phyloP scores from a whole-genome alignment of 805 yeast genomes.

The Candida ovalis region DNA sequence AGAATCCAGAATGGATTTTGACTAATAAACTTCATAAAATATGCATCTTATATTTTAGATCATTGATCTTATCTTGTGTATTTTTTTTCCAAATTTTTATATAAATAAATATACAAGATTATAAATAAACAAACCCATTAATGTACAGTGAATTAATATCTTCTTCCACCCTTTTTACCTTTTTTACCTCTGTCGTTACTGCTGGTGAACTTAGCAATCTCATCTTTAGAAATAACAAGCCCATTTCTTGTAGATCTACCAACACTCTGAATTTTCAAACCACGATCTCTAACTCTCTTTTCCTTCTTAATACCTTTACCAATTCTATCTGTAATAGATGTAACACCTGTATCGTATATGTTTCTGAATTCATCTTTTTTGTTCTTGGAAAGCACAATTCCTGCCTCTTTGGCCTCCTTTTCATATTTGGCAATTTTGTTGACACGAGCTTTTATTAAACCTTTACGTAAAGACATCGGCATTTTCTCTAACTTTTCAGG shows the following conservation, averaged over 20 bases:
- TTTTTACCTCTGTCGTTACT: conserved; percentile 14
- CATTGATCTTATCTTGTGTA: background rate
- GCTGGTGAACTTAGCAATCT: conserved; percentile 48
- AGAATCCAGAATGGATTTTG: conserved; percentile 43
- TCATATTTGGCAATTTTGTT: conserved; percentile 55
- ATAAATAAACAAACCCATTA: background rate
- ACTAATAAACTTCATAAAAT: conserved; percentile 6
- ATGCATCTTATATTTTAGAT: background rate
- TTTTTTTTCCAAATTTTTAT: conserved; percentile 1
- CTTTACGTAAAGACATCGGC: conserved; percentile 87
- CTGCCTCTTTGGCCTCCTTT: conserved; percentile 82
- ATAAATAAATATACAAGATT: background rate
- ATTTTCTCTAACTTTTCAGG: conserved; percentile 57
- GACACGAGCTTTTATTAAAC: conserved; percentile 62
- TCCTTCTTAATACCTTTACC: conserved; percentile 43
- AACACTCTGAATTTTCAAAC: conserved; percentile 69
- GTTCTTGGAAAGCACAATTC: conserved; percentile 75
- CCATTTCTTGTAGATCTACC: conserved; percentile 83
- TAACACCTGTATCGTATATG: conserved; percentile 50
- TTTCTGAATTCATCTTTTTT: conserved; percentile 64
- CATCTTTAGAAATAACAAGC: conserved; percentile 61
- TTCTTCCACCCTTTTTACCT: conserved; percentile 11
- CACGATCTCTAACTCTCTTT: conserved; percentile 58
- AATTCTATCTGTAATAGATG: conserved; percentile 46
- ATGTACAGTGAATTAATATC: background rate